phyloP scores from a whole-genome alignment of 1,284 basidiomycete genomes.

The Papiliotrema nemorosa region DNA sequence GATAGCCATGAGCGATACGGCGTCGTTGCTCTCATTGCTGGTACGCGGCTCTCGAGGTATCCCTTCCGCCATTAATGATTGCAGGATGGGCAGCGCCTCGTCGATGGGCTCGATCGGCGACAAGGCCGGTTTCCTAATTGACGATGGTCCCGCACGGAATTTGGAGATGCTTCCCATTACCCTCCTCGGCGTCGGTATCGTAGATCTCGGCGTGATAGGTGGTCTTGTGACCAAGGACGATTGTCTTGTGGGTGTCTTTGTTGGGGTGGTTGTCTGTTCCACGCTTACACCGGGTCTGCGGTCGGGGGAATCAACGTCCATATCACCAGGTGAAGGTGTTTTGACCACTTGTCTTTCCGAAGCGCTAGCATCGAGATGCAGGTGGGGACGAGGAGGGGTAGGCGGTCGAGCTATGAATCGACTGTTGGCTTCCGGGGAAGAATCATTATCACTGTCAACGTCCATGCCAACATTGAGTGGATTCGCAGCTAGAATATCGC shows the following conservation, averaged over 20 bases:
- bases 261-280: not conserved
- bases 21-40: too few relatives aligned
- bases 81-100: too few relatives aligned
- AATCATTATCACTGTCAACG: not conserved
- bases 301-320: not conserved
- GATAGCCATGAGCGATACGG: too few relatives aligned
- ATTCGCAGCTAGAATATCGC: not conserved
- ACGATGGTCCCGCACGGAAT: not conserved
- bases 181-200: not conserved
- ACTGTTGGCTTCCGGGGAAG: not conserved
- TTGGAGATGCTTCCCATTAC: not conserved
- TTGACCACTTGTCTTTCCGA: not conserved
- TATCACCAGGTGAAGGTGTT: not conserved
- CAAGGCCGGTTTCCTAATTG: not conserved
- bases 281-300: not conserved
- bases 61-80: too few relatives aligned
- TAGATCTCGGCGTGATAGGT: not conserved
- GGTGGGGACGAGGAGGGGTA: constrained; percentile 11
- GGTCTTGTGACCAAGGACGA: not conserved
- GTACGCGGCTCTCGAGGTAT: too few relatives aligned
- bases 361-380: not conserved
- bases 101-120: too few relatives aligned
- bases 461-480: not conserved
- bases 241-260: not conserved
- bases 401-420: constrained; percentile 8